Percentiles rank a stretch among this genome's conserved stretches.
phyloP scores from a whole-genome alignment of 225 moss, liverwort and hornwort genomes.

The Polytrichum commune region DNA sequence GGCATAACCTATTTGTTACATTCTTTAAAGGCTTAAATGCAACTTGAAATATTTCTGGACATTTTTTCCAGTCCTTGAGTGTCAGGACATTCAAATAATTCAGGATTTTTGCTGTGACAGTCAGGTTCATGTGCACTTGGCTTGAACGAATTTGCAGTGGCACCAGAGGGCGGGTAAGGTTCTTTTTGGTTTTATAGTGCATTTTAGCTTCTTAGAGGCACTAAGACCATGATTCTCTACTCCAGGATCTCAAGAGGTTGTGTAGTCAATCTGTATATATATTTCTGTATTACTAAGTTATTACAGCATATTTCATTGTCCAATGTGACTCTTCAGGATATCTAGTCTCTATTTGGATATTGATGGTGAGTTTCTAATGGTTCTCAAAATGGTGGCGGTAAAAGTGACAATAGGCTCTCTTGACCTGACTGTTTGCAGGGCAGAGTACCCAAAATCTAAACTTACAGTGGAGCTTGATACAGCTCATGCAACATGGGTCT shows the following conservation, averaged over 20 bases:
- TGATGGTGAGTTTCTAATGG: neutral
- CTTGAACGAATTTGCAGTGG: slow-evolving; percentile 86
- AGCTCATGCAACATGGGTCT: slow-evolving; percentile 94
- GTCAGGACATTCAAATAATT: too few relatives aligned
- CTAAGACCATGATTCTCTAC: neutral
- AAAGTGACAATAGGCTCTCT: slow-evolving; percentile 16
- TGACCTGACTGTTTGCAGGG: slow-evolving; percentile 32
- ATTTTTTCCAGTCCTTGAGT: neutral
- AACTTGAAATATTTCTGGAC: neutral
- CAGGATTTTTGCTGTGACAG: slow-evolving; percentile 20
- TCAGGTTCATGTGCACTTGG: slow-evolving; percentile 85
- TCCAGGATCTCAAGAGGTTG: too few relatives aligned
- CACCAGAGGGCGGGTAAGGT: slow-evolving; percentile 69
- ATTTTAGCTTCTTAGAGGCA: too few relatives aligned
- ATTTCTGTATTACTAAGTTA: too few relatives aligned
- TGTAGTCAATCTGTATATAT: too few relatives aligned
- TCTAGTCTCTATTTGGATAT: too few relatives aligned
- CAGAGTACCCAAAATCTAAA: slow-evolving; percentile 86
- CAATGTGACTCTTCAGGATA: too few relatives aligned
- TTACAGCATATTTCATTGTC: too few relatives aligned
- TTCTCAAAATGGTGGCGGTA: neutral
- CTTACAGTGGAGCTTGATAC: slow-evolving; percentile 91
- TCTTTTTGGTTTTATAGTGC: too few relatives aligned
- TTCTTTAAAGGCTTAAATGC: too few relatives aligned
- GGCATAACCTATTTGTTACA: too few relatives aligned